Evolutionary conservation across 169 alveolate genomes (phyloP).

Genomic region (Sarcocystis neurona): DNA sequence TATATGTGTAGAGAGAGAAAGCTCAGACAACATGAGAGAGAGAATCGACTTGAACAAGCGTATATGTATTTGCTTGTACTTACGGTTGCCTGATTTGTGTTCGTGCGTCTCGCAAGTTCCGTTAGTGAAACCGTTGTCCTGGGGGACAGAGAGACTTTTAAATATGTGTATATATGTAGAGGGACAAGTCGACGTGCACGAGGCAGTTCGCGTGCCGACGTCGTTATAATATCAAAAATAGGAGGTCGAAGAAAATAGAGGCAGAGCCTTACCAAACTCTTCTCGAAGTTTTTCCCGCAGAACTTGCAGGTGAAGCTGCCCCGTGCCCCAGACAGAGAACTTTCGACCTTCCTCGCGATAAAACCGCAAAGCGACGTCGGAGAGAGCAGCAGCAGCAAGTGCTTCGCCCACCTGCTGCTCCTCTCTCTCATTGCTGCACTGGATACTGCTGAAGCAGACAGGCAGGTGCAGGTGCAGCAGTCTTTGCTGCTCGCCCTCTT

Average conservation of each 20-base stretch:
- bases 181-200: too few species aligned
- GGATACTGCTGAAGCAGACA: conserved; percentile 18
- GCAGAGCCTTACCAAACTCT: conserved; percentile 35
- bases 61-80: too few species aligned
- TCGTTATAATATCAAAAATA: too few species aligned
- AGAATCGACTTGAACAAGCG: too few species aligned
- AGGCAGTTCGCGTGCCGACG: too few species aligned
- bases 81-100: too few species aligned
- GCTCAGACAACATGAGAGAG: too few species aligned
- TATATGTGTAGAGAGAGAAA: too few species aligned
- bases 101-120: too few species aligned
- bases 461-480: conserved; percentile 29
- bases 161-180: too few species aligned
- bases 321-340: conserved; percentile 51
- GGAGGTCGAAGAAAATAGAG: background rate
- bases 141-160: too few species aligned
- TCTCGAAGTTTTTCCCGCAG: conserved; percentile 31
- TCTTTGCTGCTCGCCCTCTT: background rate
- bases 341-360: conserved; percentile 37
- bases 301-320: conserved; percentile 57
- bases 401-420: conserved; percentile 44
- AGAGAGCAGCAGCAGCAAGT: conserved; percentile 19
- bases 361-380: conserved; percentile 13
- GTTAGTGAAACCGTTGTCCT: too few species aligned
- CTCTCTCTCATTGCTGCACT: conserved; percentile 29